Evolutionary conservation across 2,329 filamentous ascomycete species (phyloP).

Genomic region (Diaporthe sp.): DNA sequence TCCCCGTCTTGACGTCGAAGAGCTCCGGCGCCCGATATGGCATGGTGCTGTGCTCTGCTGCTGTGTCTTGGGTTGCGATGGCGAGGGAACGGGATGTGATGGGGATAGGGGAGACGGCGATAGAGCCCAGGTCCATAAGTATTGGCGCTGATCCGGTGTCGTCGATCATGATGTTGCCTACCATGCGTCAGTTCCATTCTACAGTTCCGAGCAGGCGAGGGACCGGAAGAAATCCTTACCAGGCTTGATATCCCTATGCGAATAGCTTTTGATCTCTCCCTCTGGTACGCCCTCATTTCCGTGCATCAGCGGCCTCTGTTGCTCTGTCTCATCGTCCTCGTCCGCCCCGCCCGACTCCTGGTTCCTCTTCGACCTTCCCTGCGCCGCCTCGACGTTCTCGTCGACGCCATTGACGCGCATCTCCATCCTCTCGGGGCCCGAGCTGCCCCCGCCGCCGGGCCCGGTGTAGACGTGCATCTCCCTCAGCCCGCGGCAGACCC

Average conservation of each 20-base stretch:
- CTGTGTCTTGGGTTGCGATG: constrained; percentile 91
- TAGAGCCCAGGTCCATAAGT: constrained; percentile 95
- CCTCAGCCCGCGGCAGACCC: constrained; percentile 88
- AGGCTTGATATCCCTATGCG: constrained; percentile 97
- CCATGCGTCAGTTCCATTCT: background rate
- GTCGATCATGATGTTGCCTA: constrained; percentile 97
- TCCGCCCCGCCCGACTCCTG: constrained; percentile 60
- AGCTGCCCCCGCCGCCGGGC: constrained; percentile 37
- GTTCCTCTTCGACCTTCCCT: constrained; percentile 57
- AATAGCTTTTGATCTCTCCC: constrained; percentile 82
- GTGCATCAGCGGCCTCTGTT: constrained; percentile 87
- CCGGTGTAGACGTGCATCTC: constrained; percentile 92
- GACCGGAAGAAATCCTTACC: constrained; percentile 64
- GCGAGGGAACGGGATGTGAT: constrained; percentile 93
- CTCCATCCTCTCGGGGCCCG: constrained; percentile 62
- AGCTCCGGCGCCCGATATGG: constrained; percentile 97
- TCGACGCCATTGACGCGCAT: constrained; percentile 58
- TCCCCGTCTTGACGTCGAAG: constrained; percentile 96
- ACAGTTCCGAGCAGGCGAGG: too few relatives aligned
- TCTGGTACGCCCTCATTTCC: constrained; percentile 79
- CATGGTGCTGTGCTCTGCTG: constrained; percentile 98
- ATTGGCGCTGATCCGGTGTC: constrained; percentile 91
- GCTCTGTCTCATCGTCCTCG: constrained; percentile 78
- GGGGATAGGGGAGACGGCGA: constrained; percentile 86
- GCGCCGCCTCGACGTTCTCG: constrained; percentile 51